Conservation (phyloP, 352 stramenopile genomes). For the Phytophthora sansomeana region DNA sequence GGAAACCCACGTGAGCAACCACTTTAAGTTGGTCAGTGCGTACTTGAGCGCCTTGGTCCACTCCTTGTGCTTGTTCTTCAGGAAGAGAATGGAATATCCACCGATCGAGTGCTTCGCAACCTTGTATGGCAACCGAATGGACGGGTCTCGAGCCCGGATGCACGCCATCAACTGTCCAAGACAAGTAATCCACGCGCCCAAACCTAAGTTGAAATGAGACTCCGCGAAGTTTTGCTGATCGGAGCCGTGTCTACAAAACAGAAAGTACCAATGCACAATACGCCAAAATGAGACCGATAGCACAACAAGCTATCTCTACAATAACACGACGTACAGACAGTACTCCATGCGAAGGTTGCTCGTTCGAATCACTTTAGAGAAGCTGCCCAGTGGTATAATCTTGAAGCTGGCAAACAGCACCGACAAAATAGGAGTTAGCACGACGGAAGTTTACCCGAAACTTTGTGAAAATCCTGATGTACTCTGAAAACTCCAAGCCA, state of each 20-base stretch:
- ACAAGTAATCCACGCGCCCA: slow-evolving; percentile 84
- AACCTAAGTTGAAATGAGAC: slow-evolving; percentile 87
- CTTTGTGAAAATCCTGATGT: slow-evolving; percentile 19
- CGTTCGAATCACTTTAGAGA: slow-evolving; percentile 87
- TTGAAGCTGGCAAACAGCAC: slow-evolving; percentile 64
- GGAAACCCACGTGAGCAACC: slow-evolving; percentile 78
- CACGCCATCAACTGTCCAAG: slow-evolving; percentile 71
- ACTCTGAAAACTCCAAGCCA: slow-evolving; percentile 77
- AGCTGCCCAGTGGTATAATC: slow-evolving; percentile 87
- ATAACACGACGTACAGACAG: slow-evolving; percentile 58
- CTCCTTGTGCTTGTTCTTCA: slow-evolving; percentile 85
- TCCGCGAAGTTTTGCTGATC: slow-evolving; percentile 88
- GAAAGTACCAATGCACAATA: slow-evolving; percentile 26
- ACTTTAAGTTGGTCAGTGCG: slow-evolving; percentile 87
- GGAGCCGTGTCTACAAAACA: slow-evolving; percentile 72
- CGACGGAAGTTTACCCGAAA: too few relatives aligned
- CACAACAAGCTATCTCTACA: slow-evolving; percentile 10
- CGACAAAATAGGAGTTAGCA: slow-evolving; percentile 4
- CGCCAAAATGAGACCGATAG: slow-evolving; percentile 10
- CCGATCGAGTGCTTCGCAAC: slow-evolving; percentile 77
- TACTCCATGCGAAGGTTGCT: slow-evolving; percentile 88
- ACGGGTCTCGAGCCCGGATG: slow-evolving; percentile 61
- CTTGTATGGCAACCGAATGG: slow-evolving; percentile 83
- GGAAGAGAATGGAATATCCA: slow-evolving; percentile 71
- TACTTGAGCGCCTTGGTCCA: slow-evolving; percentile 91